These are phyloP conservation scores for Rutstroemia sp. DNA, from an alignment of 2,329 filamentous ascomycete species.

Conservation along the genomic window DNA sequence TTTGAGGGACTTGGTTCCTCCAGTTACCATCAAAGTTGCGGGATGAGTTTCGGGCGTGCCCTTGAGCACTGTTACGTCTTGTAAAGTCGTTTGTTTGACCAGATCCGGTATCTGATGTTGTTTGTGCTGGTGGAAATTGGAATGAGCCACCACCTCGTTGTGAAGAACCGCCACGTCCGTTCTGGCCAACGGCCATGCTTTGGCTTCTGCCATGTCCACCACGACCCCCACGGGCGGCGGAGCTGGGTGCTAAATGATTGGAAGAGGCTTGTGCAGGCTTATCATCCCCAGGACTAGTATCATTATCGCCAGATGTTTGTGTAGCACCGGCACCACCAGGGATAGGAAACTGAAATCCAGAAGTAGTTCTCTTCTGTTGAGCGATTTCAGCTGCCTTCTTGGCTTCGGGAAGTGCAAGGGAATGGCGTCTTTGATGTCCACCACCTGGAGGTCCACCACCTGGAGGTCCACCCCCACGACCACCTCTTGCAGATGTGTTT, in stretches of 20 bases:
- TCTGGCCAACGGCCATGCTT: slow-evolving; percentile 72
- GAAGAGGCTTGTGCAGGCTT: slow-evolving; percentile 21
- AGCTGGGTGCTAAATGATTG: slow-evolving; percentile 17
- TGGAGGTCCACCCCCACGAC: slow-evolving; percentile 61
- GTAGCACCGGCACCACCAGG: slow-evolving; percentile 58
- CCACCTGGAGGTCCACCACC: slow-evolving; percentile 59
- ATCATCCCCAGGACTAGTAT: slow-evolving; percentile 23
- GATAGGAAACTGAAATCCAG: slow-evolving; percentile 88
- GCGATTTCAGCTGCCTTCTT: slow-evolving; percentile 96
- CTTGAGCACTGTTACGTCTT: slow-evolving; percentile 59
- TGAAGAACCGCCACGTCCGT: slow-evolving; percentile 54
- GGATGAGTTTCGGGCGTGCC: slow-evolving; percentile 75
- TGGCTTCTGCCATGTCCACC: slow-evolving; percentile 70
- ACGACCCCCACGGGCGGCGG: slow-evolving; percentile 42
- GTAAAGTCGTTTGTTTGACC: slow-evolving; percentile 54
- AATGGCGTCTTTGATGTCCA: slow-evolving; percentile 91
- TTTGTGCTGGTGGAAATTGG: slow-evolving; percentile 53
- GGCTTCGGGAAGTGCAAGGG: slow-evolving; percentile 85
- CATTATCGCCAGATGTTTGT: slow-evolving; percentile 44
- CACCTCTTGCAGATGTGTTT: slow-evolving; percentile 65
- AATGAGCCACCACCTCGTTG: slow-evolving; percentile 64
- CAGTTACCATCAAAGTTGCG: slow-evolving; percentile 98
- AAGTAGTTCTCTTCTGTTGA: slow-evolving; percentile 92
- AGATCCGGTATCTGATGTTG: slow-evolving; percentile 43
- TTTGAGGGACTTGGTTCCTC: slow-evolving; percentile 65